phyloP scores from a whole-genome alignment of 164 flowering plant species.

The Stephania japonica region DNA sequence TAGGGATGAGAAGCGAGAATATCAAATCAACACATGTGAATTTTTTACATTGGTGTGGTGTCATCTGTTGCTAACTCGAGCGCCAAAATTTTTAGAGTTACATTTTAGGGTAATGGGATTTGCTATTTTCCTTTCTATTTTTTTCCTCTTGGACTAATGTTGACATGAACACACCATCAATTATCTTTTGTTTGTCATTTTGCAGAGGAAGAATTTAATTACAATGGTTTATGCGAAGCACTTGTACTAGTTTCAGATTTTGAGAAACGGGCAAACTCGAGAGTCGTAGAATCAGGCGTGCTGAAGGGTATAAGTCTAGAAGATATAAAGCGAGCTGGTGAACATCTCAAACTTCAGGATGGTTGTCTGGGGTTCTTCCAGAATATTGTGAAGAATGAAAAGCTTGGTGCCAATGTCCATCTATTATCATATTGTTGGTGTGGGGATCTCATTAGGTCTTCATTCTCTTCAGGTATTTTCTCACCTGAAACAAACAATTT shows the following conservation, averaged over 20 bases:
- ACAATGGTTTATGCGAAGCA: conserved; percentile 49
- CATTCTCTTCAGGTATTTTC: conserved; percentile 73
- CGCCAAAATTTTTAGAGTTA: background rate
- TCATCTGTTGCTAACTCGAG: background rate
- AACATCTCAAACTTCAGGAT: conserved; percentile 62
- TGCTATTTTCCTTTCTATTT: no score
- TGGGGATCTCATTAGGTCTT: conserved; percentile 78
- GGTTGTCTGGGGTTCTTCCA: conserved; percentile 67
- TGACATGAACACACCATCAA: background rate
- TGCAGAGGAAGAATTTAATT: conserved; percentile 53
- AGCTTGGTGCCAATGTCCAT: conserved; percentile 49
- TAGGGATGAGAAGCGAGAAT: background rate
- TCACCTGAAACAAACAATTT: background rate
- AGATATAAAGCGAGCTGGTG: conserved; percentile 75
- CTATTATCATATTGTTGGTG: conserved; percentile 93
- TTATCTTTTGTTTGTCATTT: conserved; percentile 11
- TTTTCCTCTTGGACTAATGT: background rate
- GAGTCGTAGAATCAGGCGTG: conserved; percentile 73
- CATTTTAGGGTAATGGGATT: background rate
- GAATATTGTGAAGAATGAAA: conserved; percentile 40
- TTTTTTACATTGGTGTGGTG: background rate
- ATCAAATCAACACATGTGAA: background rate
- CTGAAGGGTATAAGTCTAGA: conserved; percentile 75
- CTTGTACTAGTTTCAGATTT: conserved; percentile 66
- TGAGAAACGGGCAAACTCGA: conserved; percentile 70